Base-by-base conservation (phyloP, 1,139 yeast species). In the Geotrichum cucujoidarum region DNA sequence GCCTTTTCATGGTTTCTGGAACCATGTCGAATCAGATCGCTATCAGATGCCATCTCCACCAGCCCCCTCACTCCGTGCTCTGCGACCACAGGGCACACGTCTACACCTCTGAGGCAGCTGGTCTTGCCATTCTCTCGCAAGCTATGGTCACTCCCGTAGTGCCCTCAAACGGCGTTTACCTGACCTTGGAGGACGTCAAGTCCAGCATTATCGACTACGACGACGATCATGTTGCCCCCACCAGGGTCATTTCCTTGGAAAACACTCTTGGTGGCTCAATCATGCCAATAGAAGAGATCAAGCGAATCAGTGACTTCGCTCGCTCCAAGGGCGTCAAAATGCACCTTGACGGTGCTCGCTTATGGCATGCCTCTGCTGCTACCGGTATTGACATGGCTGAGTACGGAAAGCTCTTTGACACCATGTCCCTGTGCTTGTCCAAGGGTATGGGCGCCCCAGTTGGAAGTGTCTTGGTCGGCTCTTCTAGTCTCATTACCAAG, bases 401-500 rank as follows among this genome's bases (percentile, higher is more conserved):
- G 62, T 88, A 83, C 66, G 86, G 95, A 61, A 72, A 77, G 55
- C 71, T 81, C 57, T 90, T 90, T 64, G 97, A 90, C 68, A 80
- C 95, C 32, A 87, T 90, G 46, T 87, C 96, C 5, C 75, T 90
- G 49, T 90, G 97, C 68, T 71, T 90, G 53, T 86, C 95, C 47
- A 90, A 90, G 69, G 85, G 95, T 3, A 74, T 90, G 60, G 96
- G 96, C 53, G 97, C 97, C 1, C 97, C 97, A 51, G 80, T 89
- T 61, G 97, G 97, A 4, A 85, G 95, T 17, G 80, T 90, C 3
- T 73, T 90, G 45, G 97, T 89, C 50, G 94, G 95, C 43, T 72
- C 75, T 45, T 58, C 67, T 17, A 71, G 71, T 48, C 75, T 82
- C 57, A 82, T 89, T 56, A 71, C 73, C 59, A 82, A 80, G 62